Base-by-base conservation (phyloP, 2,329 filamentous ascomycete species). In the Ophiostoma piceae region DNA sequence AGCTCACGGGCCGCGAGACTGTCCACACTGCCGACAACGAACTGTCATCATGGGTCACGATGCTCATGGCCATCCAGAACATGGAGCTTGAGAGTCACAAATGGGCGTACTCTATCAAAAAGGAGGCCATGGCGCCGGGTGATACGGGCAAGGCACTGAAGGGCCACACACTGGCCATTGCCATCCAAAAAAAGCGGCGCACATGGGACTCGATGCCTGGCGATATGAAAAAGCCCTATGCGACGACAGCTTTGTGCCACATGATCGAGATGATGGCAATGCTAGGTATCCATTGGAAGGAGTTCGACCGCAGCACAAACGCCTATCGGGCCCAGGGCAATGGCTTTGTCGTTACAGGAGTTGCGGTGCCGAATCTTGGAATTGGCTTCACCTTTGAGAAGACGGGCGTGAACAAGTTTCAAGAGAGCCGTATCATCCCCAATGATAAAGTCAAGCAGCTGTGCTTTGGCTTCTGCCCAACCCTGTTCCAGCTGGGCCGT, bases 11-110 rank as follows among this genome's bases (percentile, higher is more conserved):
- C 14, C 69, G 70, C 32, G 68, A 73, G 39, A 68, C 57, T 64
- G 79, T 87, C 1, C 84, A 84, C 72, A 87, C 84, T 0, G 83
- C 84, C 9, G 84, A 87, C 73, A 85, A 86, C 69, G 84, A 87
- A 74, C 76, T 80, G 14, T 83, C 83, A 3, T 85, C 84, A 1
- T 87, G 84, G 84, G 78, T 84, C 1, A 79, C 79, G 2, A 76
- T 87, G 8, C 78, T 87, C 19, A 81, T 80, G 9, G 80, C 81
- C 6, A 75, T 86, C 0, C 84, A 87, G 72, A 75, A 75, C 22
- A 84, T 85, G 80, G 84, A 87, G 74, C 69, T 73, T 0, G 77
- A 80, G 29, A 86, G 84, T 2, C 75, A 77, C 26, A 72, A 76
- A 4, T 87, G 85, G 85, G 81, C 83, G 71, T 26, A 69, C 0